Evolutionary conservation across 441 rosid species (phyloP).

Genomic region (Euphorbia schlechtendalii): DNA sequence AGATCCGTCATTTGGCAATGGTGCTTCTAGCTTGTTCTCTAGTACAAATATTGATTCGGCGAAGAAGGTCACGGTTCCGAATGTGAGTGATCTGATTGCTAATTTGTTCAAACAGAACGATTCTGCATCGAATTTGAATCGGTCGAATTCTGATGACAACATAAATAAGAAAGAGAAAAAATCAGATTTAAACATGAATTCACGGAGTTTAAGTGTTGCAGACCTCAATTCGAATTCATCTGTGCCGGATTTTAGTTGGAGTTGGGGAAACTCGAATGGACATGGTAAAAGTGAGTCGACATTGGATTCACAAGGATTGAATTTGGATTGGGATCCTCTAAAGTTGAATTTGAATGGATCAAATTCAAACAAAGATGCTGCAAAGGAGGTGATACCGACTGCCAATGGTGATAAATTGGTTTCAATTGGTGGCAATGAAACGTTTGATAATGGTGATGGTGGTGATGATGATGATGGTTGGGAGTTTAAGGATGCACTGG

Average conservation of each 20-base stretch:
- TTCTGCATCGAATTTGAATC: conserved; percentile 13
- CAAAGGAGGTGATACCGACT: background rate
- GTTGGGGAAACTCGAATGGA: background rate
- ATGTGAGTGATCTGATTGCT: conserved; percentile 37
- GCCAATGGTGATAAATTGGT: conserved; percentile 9
- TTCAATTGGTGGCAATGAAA: conserved; percentile 13
- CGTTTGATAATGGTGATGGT: background rate
- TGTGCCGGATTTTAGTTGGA: conserved; percentile 7
- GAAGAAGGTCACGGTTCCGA: conserved; percentile 19
- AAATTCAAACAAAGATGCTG: background rate
- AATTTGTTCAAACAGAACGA: conserved; percentile 37
- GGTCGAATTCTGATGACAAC: conserved; percentile 5
- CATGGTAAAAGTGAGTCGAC: conserved; percentile 1
- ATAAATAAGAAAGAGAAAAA: background rate
- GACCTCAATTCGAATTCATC: conserved; percentile 1
- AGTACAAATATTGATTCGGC: conserved; percentile 26
- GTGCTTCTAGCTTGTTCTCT: conserved; percentile 23
- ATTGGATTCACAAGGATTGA: background rate
- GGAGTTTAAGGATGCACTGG: conserved; percentile 24
- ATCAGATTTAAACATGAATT: conserved; percentile 5
- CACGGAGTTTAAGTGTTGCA: background rate
- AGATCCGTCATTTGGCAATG: conserved; percentile 20
- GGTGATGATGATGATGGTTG: conserved; percentile 27
- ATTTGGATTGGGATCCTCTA: conserved; percentile 13
- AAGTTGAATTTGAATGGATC: conserved; percentile 24